Percentiles rank a stretch among this genome's conserved stretches.
These are phyloP conservation scores for Loxodes magnus DNA, from an alignment of 73 alveolate genomes.

Conservation along the genomic window DNA sequence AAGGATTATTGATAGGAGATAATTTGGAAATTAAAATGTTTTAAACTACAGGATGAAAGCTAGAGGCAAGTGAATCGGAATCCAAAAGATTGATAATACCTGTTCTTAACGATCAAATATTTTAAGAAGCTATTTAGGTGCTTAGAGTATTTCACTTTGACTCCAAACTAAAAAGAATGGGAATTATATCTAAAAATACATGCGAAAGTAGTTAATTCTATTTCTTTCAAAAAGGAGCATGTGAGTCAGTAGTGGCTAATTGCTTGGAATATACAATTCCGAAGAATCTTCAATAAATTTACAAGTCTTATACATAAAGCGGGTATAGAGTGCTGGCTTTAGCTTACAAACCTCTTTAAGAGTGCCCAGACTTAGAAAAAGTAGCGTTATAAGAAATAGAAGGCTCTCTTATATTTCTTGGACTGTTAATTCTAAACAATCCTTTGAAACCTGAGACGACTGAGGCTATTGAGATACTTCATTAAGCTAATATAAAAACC, in stretches of 20 bases:
- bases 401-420: conserved; percentile 38
- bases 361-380: not conserved
- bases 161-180: conserved; percentile 82
- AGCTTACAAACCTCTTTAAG: conserved; percentile 31
- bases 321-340: conserved; percentile 80
- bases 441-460: conserved; percentile 56
- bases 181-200: conserved; percentile 47
- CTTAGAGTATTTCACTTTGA: conserved; percentile 70
- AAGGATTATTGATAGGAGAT: conserved; percentile 85
- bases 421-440: conserved; percentile 59
- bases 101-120: not conserved
- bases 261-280: conserved; percentile 41
- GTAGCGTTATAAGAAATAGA: conserved; percentile 36
- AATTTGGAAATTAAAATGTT: conserved; percentile 94
- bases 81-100: not conserved
- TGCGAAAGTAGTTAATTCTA: conserved; percentile 14
- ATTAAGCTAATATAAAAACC: conserved; percentile 27
- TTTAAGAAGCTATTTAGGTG: conserved; percentile 43
- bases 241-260: conserved; percentile 54
- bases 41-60: conserved; percentile 81
- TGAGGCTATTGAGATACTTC: conserved; percentile 20
- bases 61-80: conserved; percentile 35
- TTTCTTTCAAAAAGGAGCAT: conserved; percentile 64
- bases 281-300: conserved; percentile 27
- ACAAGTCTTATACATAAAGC: conserved; percentile 45